Evolutionary conservation across 1,284 basidiomycete species (phyloP), one percentile per base, ranked within the genome.

Genomic region (Ceratobasidium sp.): DNA sequence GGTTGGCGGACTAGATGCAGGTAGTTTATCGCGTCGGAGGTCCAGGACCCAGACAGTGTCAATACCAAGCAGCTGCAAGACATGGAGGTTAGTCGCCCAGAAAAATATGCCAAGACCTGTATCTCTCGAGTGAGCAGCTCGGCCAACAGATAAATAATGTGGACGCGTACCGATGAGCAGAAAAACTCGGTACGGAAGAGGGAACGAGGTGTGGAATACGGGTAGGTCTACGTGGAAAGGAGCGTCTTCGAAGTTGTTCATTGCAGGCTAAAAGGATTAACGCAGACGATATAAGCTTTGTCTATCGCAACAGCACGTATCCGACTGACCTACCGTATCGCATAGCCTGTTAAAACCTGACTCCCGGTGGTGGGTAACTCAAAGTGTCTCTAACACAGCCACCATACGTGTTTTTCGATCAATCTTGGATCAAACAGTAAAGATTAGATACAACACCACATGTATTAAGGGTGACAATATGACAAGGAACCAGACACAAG

Each of bases 61-160:
- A 53, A 98, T 83, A 16, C 91, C 90, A n/a, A 92, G 84, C 3
- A 85, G 76, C 77, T 90, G 84, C 49, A 98, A 87, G 59, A 92
- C 88, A 81, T 98, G 95, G 6, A 98, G 83, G 82, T 98, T 98
- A 43, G 90, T 88, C 0, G 94, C 94, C 93, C 93, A 95, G 73
- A 89, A 88, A 9, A 94, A 80, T 74, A 93, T 85, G 43, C 92
- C 92, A 64, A 92, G 78, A 34, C 90, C 90, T 72, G 29, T 14
- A 31, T 22, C 14, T 22, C 9, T 49, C 19, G 24, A 7, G n/a
- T 69, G 37, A 72, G 27, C 39, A 34, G 29, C 11, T 48, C 13
- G 16, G 43, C 7, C 24, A 34, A 19, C 16, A 64, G 6, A 31
- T 9, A 6, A 27, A 14, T 13, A 24, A 46, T 19, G 7, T 9